Evolutionary conservation across 164 flowering plant genomes (phyloP), one percentile per base, ranked within the genome.

Genomic region (Litsea cubeba): DNA sequence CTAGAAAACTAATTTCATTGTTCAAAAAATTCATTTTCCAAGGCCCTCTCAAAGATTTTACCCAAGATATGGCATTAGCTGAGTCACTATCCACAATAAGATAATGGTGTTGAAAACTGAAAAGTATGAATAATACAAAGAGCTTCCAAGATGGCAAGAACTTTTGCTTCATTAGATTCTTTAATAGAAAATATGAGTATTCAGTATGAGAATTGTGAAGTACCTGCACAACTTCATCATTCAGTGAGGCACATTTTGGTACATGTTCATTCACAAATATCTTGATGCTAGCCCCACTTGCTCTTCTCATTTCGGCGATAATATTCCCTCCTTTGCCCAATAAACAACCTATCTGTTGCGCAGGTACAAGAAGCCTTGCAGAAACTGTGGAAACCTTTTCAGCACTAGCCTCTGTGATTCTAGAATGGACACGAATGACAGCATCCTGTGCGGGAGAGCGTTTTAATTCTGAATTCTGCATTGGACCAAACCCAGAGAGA

Each of bases 401-500:
- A 80, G 77, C 80, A 66, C 86, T 85, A 68, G 81, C 71, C 81
- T 83, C 88, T n/a, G 81, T 83, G 68, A 86, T 77, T 79, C 88
- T 79, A 70, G 79, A 30, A 63, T 84, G 87, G 65, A 85, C 93
- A 49, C 87, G 88, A 60, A 86, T 80, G 71, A 88, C 87, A 75
- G 88, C 93, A 66, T 89, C 88, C 75, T 85, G 88, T 18, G 89
- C 90, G n/a, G 89, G 84, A 74, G 93, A 89, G 63, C 71, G 79
- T 12, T 73, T 83, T 71, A 79, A 79, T 46, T 87, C 89, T 24
- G 74, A 68, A 71, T 75, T 84, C 93, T 87, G 85, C 73, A 40
- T 40, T 40, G 46, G 10, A 40, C 78, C 66, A 5, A 74, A 40
- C 46, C 46, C 46, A 40, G 10, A 40, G 2, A 40, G 10, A 40